phyloP scores from a whole-genome alignment of 75 land plant genomes.

The Pinus tabuliformis region DNA sequence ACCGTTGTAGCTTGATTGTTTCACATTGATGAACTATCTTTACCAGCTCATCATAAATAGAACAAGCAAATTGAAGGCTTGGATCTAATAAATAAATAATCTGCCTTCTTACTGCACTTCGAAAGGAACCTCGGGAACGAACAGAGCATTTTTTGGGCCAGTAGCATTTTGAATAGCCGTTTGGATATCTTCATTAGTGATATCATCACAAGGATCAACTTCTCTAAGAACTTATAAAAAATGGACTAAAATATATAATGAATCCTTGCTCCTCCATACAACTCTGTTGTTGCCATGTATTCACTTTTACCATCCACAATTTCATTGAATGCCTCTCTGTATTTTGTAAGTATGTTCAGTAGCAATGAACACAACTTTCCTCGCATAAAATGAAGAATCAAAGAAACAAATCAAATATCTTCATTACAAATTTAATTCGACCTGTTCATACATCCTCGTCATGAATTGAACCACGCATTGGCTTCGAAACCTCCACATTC shows the following conservation, averaged over 20 bases:
- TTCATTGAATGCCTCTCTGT: constrained; percentile 57
- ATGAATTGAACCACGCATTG: no score
- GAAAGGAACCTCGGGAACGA: constrained; percentile 99
- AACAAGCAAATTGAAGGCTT: constrained; percentile 90
- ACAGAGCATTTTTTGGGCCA: constrained; percentile 83
- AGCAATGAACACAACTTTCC: no score
- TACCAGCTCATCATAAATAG: constrained; percentile 88
- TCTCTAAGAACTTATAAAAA: constrained; percentile 90
- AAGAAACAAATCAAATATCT: no score
- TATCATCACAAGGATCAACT: constrained; percentile 94
- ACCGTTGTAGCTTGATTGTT: constrained; percentile 73
- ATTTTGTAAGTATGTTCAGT: no score
- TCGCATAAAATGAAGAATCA: no score
- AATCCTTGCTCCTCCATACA: constrained; percentile 97
- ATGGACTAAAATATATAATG: constrained; percentile 91
- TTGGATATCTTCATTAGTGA: constrained; percentile 89
- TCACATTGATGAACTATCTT: constrained; percentile 88
- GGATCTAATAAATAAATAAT: no score
- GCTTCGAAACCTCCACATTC: no score
- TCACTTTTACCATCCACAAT: constrained; percentile 92
- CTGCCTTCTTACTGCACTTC: constrained; percentile 79
- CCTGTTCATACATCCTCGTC: no score
- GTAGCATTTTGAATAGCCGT: constrained; percentile 96
- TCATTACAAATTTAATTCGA: no score
- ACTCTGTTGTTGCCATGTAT: no score